Base-by-base conservation (phyloP, 768 basidiomycete species). In the Kwoniella heveanensis region DNA sequence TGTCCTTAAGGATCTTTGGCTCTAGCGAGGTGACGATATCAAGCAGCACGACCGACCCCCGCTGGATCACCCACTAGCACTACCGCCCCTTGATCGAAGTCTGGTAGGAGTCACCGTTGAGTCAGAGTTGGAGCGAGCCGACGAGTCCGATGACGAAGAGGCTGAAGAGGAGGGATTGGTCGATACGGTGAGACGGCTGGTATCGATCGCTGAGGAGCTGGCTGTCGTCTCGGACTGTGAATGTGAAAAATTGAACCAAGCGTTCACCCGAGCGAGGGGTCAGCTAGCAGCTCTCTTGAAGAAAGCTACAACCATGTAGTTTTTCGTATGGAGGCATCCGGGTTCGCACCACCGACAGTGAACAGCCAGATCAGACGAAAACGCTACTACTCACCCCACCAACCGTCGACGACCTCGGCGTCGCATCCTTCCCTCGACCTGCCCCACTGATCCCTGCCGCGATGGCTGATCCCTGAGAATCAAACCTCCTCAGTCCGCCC, bases 331-430 rank as follows among this genome's bases (percentile, higher is more conserved):
- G n/a, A n/a, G n/a, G n/a, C n/a, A n/a, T n/a, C n/a, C n/a, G n/a
- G n/a, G n/a, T n/a, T n/a, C n/a, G n/a, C n/a, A n/a, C n/a, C n/a
- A n/a, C n/a, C n/a, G n/a, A n/a, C n/a, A n/a, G n/a, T n/a, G n/a
- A n/a, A n/a, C n/a, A n/a, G n/a, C n/a, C n/a, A n/a, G n/a, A n/a
- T n/a, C n/a, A n/a, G 56, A 32, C 59, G 44, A 52, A 39, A 54
- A 10, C 22, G 7, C 17, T 17, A 36, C 37, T 1, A 73, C 72
- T 66, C 44, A 73, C 72, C 10, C 72, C 69, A 12, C 72, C 72
- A 50, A 70, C 44, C 15, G 69, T 67, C 36, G 65, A 60, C 30
- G 62, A 56, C 39, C 69, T 53, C 44, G 39, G 39, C 39, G 39
- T 44, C 39, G 39, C 19, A 17, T 44, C 39, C 19, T 44, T 44